Percentiles rank a stretch among this genome's conserved stretches.
Conservation (phyloP, 495 filamentous ascomycete genomes). For the Aspergillus avenaceus region DNA sequence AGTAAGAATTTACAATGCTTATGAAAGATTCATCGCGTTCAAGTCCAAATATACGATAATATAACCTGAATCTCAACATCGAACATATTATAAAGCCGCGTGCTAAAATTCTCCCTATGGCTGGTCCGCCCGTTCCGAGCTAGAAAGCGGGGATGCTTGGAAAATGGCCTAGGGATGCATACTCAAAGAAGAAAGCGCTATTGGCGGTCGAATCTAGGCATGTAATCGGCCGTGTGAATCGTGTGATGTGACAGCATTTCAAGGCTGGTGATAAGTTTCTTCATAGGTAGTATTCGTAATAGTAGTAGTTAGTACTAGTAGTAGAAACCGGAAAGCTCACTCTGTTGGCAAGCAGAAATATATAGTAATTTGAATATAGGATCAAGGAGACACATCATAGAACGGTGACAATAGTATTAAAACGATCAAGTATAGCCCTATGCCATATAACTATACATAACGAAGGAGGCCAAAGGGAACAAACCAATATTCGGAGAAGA, state of each 20-base stretch:
- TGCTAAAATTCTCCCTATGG: not conserved
- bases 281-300: not conserved
- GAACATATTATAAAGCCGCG: not conserved
- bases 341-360: no score
- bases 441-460: no score
- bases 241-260: not conserved
- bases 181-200: slow-evolving; percentile 1
- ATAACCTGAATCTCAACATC: not conserved
- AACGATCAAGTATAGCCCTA: no score
- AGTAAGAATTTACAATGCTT: not conserved
- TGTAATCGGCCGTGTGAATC: not conserved
- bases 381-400: no score
- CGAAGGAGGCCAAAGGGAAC: no score
- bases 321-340: no score
- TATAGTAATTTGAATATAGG: no score
- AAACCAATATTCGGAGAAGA: no score
- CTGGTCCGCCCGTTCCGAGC: slow-evolving; percentile 3
- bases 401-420: no score
- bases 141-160: slow-evolving; percentile 5
- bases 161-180: not conserved
- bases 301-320: not conserved
- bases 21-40: not conserved
- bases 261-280: not conserved
- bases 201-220: not conserved
- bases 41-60: not conserved